phyloP scores from a whole-genome alignment of 1,139 yeast species.

The Candida gigantensis region DNA sequence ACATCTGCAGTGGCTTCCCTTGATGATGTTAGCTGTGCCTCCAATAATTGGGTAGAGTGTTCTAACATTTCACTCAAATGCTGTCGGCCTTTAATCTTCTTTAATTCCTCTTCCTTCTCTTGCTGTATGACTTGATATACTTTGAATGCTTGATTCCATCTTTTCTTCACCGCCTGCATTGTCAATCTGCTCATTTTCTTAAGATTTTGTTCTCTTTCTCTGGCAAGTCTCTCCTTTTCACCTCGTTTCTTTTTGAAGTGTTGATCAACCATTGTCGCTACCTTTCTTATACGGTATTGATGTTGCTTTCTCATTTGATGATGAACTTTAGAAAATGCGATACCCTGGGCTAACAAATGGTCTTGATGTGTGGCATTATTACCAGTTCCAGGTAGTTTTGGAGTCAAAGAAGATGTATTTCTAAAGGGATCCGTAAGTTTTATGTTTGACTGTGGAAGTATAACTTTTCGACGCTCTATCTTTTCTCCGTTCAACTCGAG shows the following conservation, averaged over 20 bases:
- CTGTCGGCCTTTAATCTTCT: constrained; percentile 77
- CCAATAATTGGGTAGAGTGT: constrained; percentile 86
- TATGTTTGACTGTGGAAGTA: constrained; percentile 46
- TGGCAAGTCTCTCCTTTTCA: constrained; percentile 78
- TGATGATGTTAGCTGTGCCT: constrained; percentile 67
- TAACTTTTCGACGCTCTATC: constrained; percentile 45
- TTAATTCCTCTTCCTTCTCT: constrained; percentile 66
- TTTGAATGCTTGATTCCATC: constrained; percentile 90
- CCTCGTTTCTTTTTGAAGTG: constrained; percentile 87
- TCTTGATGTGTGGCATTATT: constrained; percentile 63
- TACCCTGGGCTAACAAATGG: constrained; percentile 74
- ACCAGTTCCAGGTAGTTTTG: constrained; percentile 40
- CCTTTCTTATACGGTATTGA: constrained; percentile 66
- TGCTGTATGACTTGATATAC: constrained; percentile 60
- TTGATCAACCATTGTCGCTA: constrained; percentile 80
- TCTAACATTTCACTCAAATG: constrained; percentile 88
- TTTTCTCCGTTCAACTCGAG: constrained; percentile 46
- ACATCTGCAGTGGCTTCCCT: constrained; percentile 23
- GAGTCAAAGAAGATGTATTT: constrained; percentile 37
- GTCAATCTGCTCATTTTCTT: constrained; percentile 74
- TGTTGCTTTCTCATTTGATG: constrained; percentile 68
- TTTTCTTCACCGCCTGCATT: constrained; percentile 79
- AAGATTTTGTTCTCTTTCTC: constrained; percentile 69
- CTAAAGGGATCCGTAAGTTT: constrained; percentile 45
- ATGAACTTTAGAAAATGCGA: constrained; percentile 69